Base-by-base conservation (phyloP, 2,329 filamentous ascomycete genomes). In the Colletotrichum sp. region DNA sequence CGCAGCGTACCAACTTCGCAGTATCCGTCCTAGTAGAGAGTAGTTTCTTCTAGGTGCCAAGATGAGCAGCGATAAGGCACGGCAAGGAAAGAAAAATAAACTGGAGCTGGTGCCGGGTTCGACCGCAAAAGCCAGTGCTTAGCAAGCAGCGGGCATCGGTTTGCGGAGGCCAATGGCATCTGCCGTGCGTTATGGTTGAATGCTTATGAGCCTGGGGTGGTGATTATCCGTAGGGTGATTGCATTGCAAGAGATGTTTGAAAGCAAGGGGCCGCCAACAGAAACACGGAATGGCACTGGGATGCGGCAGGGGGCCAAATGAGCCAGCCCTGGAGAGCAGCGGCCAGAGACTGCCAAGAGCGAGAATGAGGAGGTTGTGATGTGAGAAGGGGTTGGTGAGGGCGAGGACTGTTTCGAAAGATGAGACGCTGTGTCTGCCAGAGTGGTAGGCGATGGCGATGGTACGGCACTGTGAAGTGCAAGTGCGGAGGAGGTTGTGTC, bases 361-460 rank as follows among this genome's bases (percentile, higher is more conserved):
- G 67, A 21, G 43, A 60, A 32, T 52, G 43, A 63, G 26, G 32
- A 52, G 43, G 59, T 65, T 57, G n/a, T 21, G 57, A 36, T 68
- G 70, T 52, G 64, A 48, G 63, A 67, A 48, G 64, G 39, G 63
- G 39, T 16, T 57, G 69, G 63, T 24, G 43, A 72, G n/a, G 39
- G 30, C 55, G 34, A 15, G 64, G 28, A 21, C 36, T 55, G 74
- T 69, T 75, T 75, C 63, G 74, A 63, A 76, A 68, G 74, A 73
- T 69, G 70, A 69, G 72, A 74, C 71, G 48, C 59, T 26, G 30
- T 26, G n/a, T 57, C 43, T 43, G 43, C 43, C 43, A 52, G n/a
- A 52, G 43, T 24, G 43, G 43, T 52, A 48, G 43, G 43, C 7
- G 43, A 52, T n/a, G 39, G 34, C 13, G 34, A 43, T 48, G 18